A percentile compares a stretch with the other conserved stretches of the same genome.
These are phyloP conservation scores for Porcisia deanei DNA, from an alignment of 208 protist species.

Conservation along the genomic window DNA sequence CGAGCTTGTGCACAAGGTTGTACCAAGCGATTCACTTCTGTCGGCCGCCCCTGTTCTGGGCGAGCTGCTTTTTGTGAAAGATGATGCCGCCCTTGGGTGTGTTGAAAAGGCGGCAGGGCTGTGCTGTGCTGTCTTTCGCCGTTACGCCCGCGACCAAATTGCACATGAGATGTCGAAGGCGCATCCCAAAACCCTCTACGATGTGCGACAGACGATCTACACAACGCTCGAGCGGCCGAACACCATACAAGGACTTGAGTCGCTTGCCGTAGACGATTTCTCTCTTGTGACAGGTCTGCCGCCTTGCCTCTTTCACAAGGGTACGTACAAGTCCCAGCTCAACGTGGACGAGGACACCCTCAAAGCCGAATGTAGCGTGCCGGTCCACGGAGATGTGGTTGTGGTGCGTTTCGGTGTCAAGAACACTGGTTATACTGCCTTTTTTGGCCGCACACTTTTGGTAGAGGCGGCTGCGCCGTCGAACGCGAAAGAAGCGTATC, in stretches of 20 bases:
- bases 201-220: slow-evolving; percentile 70
- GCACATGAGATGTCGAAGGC: slow-evolving; percentile 51
- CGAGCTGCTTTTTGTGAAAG: slow-evolving; percentile 85
- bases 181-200: slow-evolving; percentile 55
- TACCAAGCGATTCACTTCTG: slow-evolving; percentile 34
- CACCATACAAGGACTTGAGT: slow-evolving; percentile 71
- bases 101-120: slow-evolving; percentile 78
- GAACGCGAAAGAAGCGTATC: slow-evolving; percentile 67
- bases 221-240: slow-evolving; percentile 69
- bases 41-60: slow-evolving; percentile 72
- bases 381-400: slow-evolving; percentile 68
- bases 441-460: slow-evolving; percentile 80
- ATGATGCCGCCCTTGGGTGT: slow-evolving; percentile 57
- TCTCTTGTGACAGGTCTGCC: slow-evolving; percentile 65
- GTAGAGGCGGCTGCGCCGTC: slow-evolving; percentile 64
- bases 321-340: slow-evolving; percentile 65
- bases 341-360: slow-evolving; percentile 49
- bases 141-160: slow-evolving; percentile 61
- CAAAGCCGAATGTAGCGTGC: slow-evolving; percentile 36
- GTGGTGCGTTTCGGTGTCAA: slow-evolving; percentile 81
- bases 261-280: slow-evolving; percentile 65
- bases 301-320: slow-evolving; percentile 74
- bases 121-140: slow-evolving; percentile 79
- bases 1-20: slow-evolving; percentile 23
- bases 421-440: slow-evolving; percentile 76